Percentiles rank a stretch among this genome's conserved stretches.
These are phyloP conservation scores for Gossypioides kirkii DNA, from an alignment of 345 rosid species.

Conservation along the genomic window DNA sequence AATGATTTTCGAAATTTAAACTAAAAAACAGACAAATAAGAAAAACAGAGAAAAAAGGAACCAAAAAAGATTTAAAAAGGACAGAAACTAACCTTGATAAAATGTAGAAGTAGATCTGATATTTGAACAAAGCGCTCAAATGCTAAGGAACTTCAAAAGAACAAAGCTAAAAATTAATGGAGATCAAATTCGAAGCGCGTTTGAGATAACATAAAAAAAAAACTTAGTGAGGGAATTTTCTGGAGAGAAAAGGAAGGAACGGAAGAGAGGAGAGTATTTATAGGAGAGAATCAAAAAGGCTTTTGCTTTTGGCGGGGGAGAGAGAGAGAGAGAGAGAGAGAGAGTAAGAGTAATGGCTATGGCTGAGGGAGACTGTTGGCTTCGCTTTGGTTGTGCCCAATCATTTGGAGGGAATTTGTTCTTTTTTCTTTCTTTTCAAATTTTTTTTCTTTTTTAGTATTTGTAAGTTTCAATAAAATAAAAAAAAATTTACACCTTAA, in stretches of 20 bases:
- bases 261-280: not conserved
- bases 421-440: constrained; percentile 21
- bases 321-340: not conserved
- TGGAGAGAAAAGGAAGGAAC: not conserved
- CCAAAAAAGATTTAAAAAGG: not conserved
- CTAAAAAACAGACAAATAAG: not conserved
- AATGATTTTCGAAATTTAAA: not conserved
- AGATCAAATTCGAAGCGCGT: not conserved
- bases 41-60: not conserved
- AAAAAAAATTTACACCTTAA: not conserved
- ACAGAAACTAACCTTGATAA: constrained; percentile 11
- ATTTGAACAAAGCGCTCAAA: not conserved
- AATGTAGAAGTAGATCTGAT: not conserved
- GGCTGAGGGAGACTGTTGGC: not conserved
- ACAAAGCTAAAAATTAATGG: not conserved
- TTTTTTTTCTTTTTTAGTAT: not conserved
- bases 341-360: not conserved
- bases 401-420: constrained; percentile 79
- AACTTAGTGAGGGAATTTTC: constrained; percentile 8
- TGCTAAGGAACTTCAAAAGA: not conserved
- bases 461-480: not conserved
- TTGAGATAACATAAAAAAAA: not conserved
- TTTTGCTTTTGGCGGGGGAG: constrained; percentile 27
- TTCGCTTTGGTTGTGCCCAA: constrained; percentile 32
- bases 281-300: constrained; percentile 6